Conservation (phyloP, 306 rosid genomes). For the Cicer bijugum region DNA sequence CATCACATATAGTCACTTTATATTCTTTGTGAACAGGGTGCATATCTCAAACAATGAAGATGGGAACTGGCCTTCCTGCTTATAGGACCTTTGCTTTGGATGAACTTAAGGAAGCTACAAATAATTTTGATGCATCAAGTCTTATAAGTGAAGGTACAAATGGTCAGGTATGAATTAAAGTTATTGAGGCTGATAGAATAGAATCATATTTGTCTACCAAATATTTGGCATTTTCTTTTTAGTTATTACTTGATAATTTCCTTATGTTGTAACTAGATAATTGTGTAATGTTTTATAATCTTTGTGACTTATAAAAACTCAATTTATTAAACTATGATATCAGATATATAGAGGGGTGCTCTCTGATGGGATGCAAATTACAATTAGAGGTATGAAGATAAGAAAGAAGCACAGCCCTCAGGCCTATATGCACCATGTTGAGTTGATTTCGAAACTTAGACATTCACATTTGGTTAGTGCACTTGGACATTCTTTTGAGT, state of each 20-base stretch:
- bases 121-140: conserved; percentile 72
- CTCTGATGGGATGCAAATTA: conserved; percentile 71
- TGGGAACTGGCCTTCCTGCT: conserved; percentile 84
- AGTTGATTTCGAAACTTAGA: conserved; percentile 81
- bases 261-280: too few relatives aligned
- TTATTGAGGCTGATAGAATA: neutral
- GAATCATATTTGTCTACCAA: conserved; percentile 19
- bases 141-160: conserved; percentile 63
- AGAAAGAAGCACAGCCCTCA: conserved; percentile 70
- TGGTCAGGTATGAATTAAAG: conserved; percentile 63
- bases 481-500: conserved; percentile 94
- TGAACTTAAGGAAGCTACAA: conserved; percentile 87
- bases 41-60: conserved; percentile 90
- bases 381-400: conserved; percentile 68
- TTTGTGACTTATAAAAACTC: conserved; percentile 19
- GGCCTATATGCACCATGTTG: conserved; percentile 69
- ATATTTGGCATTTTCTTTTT: neutral
- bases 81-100: conserved; percentile 86
- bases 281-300: conserved; percentile 12
- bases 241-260: too few relatives aligned
- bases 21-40: conserved; percentile 56
- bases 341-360: conserved; percentile 84
- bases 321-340: conserved; percentile 18
- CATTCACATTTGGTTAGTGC: conserved; percentile 79
- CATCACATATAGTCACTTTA: neutral